These are phyloP conservation scores for Myxozyma geophila DNA, from an alignment of 805 yeast species.

Conservation along the genomic window DNA sequence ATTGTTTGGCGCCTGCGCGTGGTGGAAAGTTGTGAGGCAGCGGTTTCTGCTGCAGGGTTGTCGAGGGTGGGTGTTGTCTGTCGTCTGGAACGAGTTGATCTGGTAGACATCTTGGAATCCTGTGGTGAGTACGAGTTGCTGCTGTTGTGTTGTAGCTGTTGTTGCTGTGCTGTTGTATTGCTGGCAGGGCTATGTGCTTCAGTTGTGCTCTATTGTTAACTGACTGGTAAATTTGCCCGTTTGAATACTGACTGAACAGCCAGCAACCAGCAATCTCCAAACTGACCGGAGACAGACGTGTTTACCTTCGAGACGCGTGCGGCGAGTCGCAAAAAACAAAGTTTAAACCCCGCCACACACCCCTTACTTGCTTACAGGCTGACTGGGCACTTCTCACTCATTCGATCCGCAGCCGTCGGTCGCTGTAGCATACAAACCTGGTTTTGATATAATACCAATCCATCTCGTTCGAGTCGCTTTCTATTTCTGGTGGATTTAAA, in stretches of 20 bases:
- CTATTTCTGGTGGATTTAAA: neutral
- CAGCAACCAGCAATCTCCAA: neutral
- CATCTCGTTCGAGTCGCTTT: neutral
- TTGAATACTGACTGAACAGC: neutral
- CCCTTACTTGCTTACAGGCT: neutral
- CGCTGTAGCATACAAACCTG: neutral
- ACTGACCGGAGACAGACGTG: neutral
- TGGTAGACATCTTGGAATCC: neutral
- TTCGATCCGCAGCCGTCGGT: constrained; percentile 4
- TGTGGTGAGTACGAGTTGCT: too few species aligned
- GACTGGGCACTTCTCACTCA: constrained; percentile 1
- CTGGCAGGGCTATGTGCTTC: too few species aligned
- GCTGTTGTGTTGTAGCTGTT: too few species aligned
- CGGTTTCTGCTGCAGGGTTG: constrained; percentile 1
- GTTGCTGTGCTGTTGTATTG: too few species aligned
- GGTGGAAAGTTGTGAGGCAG: neutral
- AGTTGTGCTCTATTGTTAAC: too few species aligned
- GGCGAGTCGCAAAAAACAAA: neutral
- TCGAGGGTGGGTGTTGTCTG: neutral
- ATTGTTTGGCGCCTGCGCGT: neutral
- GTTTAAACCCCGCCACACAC: neutral
- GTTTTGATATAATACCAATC: neutral
- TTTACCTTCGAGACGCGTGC: constrained; percentile 7
- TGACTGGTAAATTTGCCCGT: too few species aligned
- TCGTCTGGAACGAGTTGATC: neutral